These are phyloP conservation scores for Penicillium nucicola DNA, from an alignment of 495 filamentous ascomycete genomes.

Conservation along the genomic window DNA sequence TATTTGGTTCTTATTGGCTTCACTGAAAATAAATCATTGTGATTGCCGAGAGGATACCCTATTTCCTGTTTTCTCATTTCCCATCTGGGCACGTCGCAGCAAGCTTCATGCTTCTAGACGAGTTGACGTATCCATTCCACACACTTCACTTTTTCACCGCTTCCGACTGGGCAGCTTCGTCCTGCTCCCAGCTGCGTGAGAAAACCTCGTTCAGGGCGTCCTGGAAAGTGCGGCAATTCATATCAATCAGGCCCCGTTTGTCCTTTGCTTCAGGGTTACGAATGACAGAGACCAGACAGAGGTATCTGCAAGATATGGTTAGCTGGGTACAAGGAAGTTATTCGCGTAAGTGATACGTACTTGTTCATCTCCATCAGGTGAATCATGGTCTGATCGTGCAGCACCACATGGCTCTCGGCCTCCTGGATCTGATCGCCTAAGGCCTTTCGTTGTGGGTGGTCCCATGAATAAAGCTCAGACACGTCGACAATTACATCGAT, in stretches of 20 bases:
- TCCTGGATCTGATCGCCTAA: conserved; percentile 65
- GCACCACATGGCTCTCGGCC: conserved; percentile 74
- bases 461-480: conserved; percentile 87
- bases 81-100: too few relatives aligned
- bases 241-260: conserved; percentile 58
- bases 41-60: too few relatives aligned
- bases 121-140: too few relatives aligned
- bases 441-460: conserved; percentile 54
- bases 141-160: neutral
- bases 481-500: conserved; percentile 97
- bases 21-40: too few relatives aligned
- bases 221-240: conserved; percentile 60
- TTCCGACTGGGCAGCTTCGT: conserved; percentile 9
- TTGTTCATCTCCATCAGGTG: conserved; percentile 90
- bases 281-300: conserved; percentile 74
- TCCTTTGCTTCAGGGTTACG: conserved; percentile 57
- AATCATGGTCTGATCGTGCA: conserved; percentile 78
- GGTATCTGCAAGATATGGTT: conserved; percentile 37
- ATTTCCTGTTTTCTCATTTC: too few relatives aligned
- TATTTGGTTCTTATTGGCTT: too few relatives aligned
- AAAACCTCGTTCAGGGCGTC: conserved; percentile 57
- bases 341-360: conserved; percentile 41
- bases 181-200: conserved; percentile 45
- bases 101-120: too few relatives aligned
- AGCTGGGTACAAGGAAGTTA: neutral